Base-by-base conservation (phyloP, 257 asterid species). In the Mitragyna speciosa region DNA sequence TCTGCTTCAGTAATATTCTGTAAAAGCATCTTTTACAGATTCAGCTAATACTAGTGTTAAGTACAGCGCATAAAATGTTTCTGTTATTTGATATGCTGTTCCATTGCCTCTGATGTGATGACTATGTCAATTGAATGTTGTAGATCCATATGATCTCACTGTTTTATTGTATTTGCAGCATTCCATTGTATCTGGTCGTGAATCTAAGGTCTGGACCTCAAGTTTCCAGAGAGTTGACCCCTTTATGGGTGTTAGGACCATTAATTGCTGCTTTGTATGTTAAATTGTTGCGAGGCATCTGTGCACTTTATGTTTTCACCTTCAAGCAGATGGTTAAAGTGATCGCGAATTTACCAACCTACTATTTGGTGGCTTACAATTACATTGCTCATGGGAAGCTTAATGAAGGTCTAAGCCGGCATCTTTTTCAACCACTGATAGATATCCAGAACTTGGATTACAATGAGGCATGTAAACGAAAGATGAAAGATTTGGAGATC, bases 201-300 rank as follows among this genome's bases (percentile, higher is more conserved):
- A 89, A 84, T 84, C 24, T 91, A 16, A 78, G 79, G 16, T 91
- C 88, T 82, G 99, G 98, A 70, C 80, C 85, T 0, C 87, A 87
- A 80, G 96, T 92, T 70, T 87, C 95, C 0, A 91, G 88, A 78
- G 97, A 94, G 82, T 84, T 93, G 82, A 82, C 86, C 31, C 98
- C 97, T 61, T 78, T 94, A 28, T 95, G 99, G 99, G 81, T 91
- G 83, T 66, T 90, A 67, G 99, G 99, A 51, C 99, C 99, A 28
- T 78, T 95, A 54, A n/a, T 89, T 54, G 84, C 84, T 22, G 87
- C 92, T 66, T 84, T 91, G 78, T 87, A 93, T 65, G 26, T 91
- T 73, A 92, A 89, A 90, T 76, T 89, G 79, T 83, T 90, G 65
- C 91, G 48, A 65, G 89, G 84, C 72, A 73, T 95, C 64, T 85